Evolutionary conservation across 1,284 basidiomycete species (phyloP), one percentile per base, ranked within the genome.

Genomic region (Mycena citricolor): DNA sequence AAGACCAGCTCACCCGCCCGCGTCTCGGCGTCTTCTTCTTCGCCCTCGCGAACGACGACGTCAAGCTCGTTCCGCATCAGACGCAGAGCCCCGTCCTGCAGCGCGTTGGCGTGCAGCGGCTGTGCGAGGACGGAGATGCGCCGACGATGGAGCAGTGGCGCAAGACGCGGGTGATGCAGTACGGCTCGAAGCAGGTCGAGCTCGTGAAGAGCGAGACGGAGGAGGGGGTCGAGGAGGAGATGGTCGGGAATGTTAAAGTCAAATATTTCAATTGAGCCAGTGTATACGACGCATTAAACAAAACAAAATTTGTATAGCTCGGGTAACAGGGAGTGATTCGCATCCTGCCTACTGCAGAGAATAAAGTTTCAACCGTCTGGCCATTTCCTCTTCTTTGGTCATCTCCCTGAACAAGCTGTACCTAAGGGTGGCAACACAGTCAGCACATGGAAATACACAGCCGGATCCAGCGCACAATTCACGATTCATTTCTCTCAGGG

Each of bases 21-120:
- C 66, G 77, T 16, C 63, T 79, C 8, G 74, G 75, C 10, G 64
- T 75, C 3, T 71, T 80, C 51, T 79, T 77, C 60, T 80, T 80
- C 57, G 61, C 56, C n/a, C 62, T 66, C 48, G 54, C 65, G 2
- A 56, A 67, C 46, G 67, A 70, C 42, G 56, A 64, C 25, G 58
- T 68, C 7, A 61, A 60, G 40, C 64, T 74, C 7, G 51, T 55
- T 10, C 70, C 73, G 8, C 58, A 63, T 35, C 54, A 54, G 13
- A n/a, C n/a, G n/a, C 62, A 68, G n/a, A 74, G 70, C 44, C 67
- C 68, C 1, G 62, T 70, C 2, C 52, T 74, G n/a, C 61, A 68
- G 40, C 56, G 55, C 26, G 57, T 58, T 0, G 68, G 65, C 0
- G 56, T 68, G 5, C 46, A 56, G 11, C 55, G 61, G 17, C 57